phyloP scores from a whole-genome alignment of 2,329 filamentous ascomycete genomes.

The Knufia petricola region DNA sequence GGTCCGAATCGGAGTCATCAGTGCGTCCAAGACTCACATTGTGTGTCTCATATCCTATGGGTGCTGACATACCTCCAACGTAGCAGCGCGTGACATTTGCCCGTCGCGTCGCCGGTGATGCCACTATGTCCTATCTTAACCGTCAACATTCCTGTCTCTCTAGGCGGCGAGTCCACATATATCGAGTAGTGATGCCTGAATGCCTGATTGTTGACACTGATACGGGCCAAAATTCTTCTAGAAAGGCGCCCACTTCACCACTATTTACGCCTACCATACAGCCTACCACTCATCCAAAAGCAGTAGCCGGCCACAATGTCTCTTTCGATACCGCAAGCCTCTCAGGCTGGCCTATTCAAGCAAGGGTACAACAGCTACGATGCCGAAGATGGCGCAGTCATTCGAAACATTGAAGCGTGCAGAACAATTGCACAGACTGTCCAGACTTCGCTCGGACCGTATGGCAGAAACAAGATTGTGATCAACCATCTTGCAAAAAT shows the following conservation, averaged over 20 bases:
- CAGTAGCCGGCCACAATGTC: slow-evolving; percentile 54
- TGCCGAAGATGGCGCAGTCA: slow-evolving; percentile 94
- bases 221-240: slow-evolving; percentile 1
- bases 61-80: not conserved
- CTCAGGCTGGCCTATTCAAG: slow-evolving; percentile 91
- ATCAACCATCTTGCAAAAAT: slow-evolving; percentile 99
- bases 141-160: too few species aligned
- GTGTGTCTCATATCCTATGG: not conserved
- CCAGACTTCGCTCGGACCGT: slow-evolving; percentile 91
- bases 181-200: too few species aligned
- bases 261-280: not conserved
- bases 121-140: too few species aligned
- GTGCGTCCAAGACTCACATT: not conserved
- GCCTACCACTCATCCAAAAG: not conserved
- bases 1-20: slow-evolving; percentile 9
- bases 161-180: too few species aligned
- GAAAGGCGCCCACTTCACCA: not conserved
- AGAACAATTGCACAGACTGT: slow-evolving; percentile 91
- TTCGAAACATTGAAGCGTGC: slow-evolving; percentile 98
- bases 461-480: slow-evolving; percentile 98
- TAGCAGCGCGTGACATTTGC: slow-evolving; percentile 2
- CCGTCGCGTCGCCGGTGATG: not conserved
- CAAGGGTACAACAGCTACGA: slow-evolving; percentile 97
- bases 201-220: slow-evolving; percentile 2
- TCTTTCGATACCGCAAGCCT: slow-evolving; percentile 87